A percentile compares a stretch with the other conserved stretches of the same genome.
Conservation (phyloP, 176 grass and related monocot species). For the Hsuehochloa calcarea region DNA sequence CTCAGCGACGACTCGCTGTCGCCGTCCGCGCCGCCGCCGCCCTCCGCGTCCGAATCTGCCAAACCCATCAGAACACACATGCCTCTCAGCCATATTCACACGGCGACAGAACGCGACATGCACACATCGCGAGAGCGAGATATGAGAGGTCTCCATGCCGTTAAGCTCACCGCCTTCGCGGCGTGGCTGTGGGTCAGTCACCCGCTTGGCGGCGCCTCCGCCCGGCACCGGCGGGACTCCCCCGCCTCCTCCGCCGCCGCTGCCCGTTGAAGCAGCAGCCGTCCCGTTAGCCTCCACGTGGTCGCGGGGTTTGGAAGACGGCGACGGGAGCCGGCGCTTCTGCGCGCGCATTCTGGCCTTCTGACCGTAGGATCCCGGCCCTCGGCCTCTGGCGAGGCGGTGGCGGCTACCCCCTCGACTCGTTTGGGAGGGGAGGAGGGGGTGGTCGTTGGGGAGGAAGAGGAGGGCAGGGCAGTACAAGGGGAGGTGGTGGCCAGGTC, state of each 20-base stretch:
- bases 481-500: conserved; percentile 40
- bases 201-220: conserved; percentile 30
- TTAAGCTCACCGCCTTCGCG: conserved; percentile 43
- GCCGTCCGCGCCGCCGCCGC: conserved; percentile 28
- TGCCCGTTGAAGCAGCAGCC: not conserved
- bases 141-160: conserved; percentile 19
- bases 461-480: conserved; percentile 19
- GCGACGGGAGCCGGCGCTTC: conserved; percentile 42
- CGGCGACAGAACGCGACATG: conserved; percentile 10
- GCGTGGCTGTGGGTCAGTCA: conserved; percentile 18
- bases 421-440: conserved; percentile 3
- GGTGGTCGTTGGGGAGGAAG: conserved; percentile 38
- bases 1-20: conserved; percentile 38
- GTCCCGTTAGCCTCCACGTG: conserved; percentile 28
- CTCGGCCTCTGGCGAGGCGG: conserved; percentile 6
- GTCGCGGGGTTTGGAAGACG: conserved; percentile 34
- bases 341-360: conserved; percentile 46
- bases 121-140: conserved; percentile 7
- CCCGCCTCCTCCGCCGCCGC: not conserved
- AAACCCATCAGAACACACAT: conserved; percentile 13
- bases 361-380: conserved; percentile 29
- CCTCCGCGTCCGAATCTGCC: conserved; percentile 46
- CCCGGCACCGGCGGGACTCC: not conserved
- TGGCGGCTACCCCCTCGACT: conserved; percentile 10
- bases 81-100: conserved; percentile 35